Conservation (phyloP, 1,139 yeast genomes). For the Meyerozyma sp. region DNA sequence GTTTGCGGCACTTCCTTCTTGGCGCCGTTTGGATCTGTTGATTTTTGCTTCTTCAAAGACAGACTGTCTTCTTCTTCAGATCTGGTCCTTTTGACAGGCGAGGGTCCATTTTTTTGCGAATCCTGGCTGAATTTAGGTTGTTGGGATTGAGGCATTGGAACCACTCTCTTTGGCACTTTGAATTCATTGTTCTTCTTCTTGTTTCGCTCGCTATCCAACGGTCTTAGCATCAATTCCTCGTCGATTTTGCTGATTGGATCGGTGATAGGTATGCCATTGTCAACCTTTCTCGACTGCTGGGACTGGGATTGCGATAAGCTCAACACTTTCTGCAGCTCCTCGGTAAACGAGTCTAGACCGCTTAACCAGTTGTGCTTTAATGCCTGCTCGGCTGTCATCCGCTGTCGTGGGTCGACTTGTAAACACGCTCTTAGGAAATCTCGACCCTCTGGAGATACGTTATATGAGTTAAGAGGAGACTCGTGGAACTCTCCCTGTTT, state of each 20-base stretch:
- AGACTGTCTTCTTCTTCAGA: background rate
- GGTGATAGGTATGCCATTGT: constrained; percentile 39
- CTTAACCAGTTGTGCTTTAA: constrained; percentile 64
- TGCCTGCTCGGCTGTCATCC: constrained; percentile 72
- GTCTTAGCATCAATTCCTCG: constrained; percentile 41
- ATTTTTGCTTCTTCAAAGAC: constrained; percentile 4
- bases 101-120: background rate
- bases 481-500: constrained; percentile 74
- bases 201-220: constrained; percentile 27
- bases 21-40: constrained; percentile 4
- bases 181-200: constrained; percentile 26
- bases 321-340: constrained; percentile 35
- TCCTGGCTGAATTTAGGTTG: constrained; percentile 7
- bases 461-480: constrained; percentile 66
- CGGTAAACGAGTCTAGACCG: constrained; percentile 20
- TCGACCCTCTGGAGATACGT: constrained; percentile 59
- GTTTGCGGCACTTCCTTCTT: background rate
- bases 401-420: constrained; percentile 65
- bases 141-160: constrained; percentile 40
- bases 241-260: constrained; percentile 38
- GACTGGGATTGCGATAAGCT: constrained; percentile 70
- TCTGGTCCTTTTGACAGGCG: constrained; percentile 4
- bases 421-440: constrained; percentile 65
- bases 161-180: constrained; percentile 39
- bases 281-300: constrained; percentile 53